phyloP scores from a whole-genome alignment of 2,329 filamentous ascomycete species.

The Trichocomaceae sp. region DNA sequence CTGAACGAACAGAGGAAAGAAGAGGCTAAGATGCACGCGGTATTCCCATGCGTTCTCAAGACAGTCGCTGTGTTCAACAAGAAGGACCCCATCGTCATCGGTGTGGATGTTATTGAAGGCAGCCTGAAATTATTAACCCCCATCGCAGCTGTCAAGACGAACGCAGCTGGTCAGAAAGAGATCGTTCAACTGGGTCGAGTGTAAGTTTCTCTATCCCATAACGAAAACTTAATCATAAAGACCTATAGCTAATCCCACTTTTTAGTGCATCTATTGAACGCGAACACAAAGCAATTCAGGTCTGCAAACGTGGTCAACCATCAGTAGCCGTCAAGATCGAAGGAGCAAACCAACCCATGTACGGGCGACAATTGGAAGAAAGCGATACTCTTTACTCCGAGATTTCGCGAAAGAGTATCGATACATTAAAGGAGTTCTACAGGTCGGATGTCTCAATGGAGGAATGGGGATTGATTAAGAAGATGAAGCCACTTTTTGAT shows the following conservation, averaged over 20 bases:
- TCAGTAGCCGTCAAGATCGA: constrained; percentile 98
- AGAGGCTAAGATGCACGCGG: constrained; percentile 87
- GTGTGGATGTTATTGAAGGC: constrained; percentile 92
- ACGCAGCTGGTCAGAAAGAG: constrained; percentile 76
- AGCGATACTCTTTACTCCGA: constrained; percentile 79
- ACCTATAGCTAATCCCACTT: constrained; percentile 19
- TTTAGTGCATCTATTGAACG: constrained; percentile 87
- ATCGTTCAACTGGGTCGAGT: constrained; percentile 83
- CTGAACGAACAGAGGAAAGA: constrained; percentile 90
- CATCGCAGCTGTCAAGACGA: constrained; percentile 77
- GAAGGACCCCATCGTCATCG: constrained; percentile 87
- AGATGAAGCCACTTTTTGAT: constrained; percentile 92
- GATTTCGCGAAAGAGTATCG: constrained; percentile 81
- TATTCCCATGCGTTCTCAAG: constrained; percentile 90
- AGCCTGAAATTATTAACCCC: constrained; percentile 81
- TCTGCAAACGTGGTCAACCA: constrained; percentile 96
- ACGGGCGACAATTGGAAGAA: constrained; percentile 93
- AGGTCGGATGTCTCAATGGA: constrained; percentile 79
- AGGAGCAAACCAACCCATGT: constrained; percentile 82
- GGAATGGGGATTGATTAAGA: constrained; percentile 90
- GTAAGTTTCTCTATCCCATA: constrained; percentile 51
- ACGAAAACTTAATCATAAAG: not conserved
- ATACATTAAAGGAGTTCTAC: constrained; percentile 95
- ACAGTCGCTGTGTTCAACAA: constrained; percentile 98
- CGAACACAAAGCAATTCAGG: constrained; percentile 87